Conservation (phyloP, 768 basidiomycete genomes). For the Suillus tomentosus region DNA sequence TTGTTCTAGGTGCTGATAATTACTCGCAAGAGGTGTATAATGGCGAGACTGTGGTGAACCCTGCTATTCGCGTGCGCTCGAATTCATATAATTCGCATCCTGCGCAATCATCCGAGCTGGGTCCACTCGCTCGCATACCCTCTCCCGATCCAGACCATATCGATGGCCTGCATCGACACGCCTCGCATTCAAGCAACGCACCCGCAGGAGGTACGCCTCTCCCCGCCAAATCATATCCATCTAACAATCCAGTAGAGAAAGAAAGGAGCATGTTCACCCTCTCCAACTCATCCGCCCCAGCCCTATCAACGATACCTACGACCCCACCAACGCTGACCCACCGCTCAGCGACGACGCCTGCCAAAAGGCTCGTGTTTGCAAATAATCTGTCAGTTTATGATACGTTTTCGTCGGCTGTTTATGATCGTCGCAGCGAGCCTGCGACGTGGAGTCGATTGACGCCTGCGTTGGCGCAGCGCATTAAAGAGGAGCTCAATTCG, state of each 20-base stretch:
- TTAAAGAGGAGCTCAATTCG: conserved; percentile 98
- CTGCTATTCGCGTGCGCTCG: conserved; percentile 61
- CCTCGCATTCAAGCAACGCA: conserved; percentile 45
- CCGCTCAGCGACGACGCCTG: conserved; percentile 68
- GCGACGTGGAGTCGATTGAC: conserved; percentile 97
- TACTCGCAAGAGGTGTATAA: conserved; percentile 68
- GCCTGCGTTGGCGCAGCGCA: conserved; percentile 90
- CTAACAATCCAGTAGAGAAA: conserved; percentile 38
- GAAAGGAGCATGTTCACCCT: conserved; percentile 68
- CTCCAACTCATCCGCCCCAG: conserved; percentile 89
- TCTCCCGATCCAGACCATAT: conserved; percentile 85
- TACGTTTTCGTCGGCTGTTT: conserved; percentile 89
- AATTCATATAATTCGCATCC: conserved; percentile 76
- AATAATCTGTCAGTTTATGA: conserved; percentile 93
- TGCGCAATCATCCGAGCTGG: conserved; percentile 51
- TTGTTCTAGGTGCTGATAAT: conserved; percentile 56
- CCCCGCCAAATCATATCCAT: conserved; percentile 31
- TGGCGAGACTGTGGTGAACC: conserved; percentile 39
- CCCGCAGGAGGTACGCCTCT: conserved; percentile 25
- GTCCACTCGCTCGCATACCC: conserved; percentile 81
- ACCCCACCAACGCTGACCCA: conserved; percentile 58
- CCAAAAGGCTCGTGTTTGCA: conserved; percentile 84
- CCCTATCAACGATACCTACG: conserved; percentile 61
- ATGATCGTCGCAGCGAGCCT: conserved; percentile 93
- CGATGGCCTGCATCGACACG: conserved; percentile 79